Conservation (phyloP, 257 asterid species). For the Ilex aquifolium region DNA sequence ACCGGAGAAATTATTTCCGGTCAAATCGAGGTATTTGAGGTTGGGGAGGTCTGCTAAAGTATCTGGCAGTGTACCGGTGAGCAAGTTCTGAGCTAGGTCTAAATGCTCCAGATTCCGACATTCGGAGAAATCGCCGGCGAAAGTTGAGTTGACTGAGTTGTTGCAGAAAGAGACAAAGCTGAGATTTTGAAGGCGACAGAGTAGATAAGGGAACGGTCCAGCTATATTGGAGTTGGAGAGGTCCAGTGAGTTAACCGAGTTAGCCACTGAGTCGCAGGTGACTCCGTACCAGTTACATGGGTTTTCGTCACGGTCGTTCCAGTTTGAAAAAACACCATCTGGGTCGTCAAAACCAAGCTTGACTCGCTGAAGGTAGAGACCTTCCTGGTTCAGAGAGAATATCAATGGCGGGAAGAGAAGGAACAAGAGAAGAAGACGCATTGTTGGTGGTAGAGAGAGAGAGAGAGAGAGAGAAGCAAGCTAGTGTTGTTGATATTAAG, state of each 20-base stretch:
- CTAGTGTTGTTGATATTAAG: neutral
- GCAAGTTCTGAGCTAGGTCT: constrained; percentile 74
- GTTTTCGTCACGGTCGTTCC: constrained; percentile 50
- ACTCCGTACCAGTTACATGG: constrained; percentile 91
- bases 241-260: constrained; percentile 60
- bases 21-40: constrained; percentile 69
- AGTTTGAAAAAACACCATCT: constrained; percentile 49
- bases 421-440: constrained; percentile 16
- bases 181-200: constrained; percentile 58
- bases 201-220: constrained; percentile 74
- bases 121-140: constrained; percentile 34
- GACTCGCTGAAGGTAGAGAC: constrained; percentile 48
- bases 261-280: constrained; percentile 40
- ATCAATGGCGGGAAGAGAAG: constrained; percentile 21
- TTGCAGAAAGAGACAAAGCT: constrained; percentile 61
- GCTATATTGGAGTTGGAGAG: constrained; percentile 71
- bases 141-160: constrained; percentile 62
- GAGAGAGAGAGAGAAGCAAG: too few species aligned
- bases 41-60: constrained; percentile 52
- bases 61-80: constrained; percentile 64
- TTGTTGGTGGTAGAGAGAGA: neutral
- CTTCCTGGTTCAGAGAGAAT: constrained; percentile 62
- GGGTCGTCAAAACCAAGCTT: constrained; percentile 77
- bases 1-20: constrained; percentile 93
- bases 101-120: constrained; percentile 72